Evolutionary conservation across 2,329 filamentous ascomycete genomes (phyloP).

Genomic region (Leptographium radiaticola): DNA sequence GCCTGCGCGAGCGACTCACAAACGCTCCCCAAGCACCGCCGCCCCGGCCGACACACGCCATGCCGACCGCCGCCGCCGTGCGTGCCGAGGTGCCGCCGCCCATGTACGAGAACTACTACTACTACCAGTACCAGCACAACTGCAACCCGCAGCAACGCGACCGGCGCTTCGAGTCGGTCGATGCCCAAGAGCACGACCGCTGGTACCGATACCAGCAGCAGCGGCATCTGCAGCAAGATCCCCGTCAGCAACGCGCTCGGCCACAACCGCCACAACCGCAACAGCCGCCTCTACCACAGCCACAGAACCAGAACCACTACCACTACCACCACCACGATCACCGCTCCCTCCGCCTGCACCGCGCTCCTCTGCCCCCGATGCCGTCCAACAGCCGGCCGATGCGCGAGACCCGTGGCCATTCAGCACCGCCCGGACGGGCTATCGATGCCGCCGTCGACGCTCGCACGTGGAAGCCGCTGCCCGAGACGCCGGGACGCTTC

Average conservation of each 20-base stretch:
- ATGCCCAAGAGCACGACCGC: conserved; percentile 9
- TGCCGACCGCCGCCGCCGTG: conserved; percentile 10
- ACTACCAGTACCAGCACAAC: conserved; percentile 12
- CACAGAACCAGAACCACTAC: neutral
- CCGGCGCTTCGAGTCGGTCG: conserved; percentile 10
- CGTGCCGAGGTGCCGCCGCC: neutral
- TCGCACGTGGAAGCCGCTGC: conserved; percentile 28
- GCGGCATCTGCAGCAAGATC: conserved; percentile 1
- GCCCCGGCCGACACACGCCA: conserved; percentile 3
- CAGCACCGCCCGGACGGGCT: conserved; percentile 27
- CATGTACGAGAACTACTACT: neutral
- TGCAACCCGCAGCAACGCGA: conserved; percentile 1
- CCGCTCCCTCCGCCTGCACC: neutral
- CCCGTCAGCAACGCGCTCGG: no score
- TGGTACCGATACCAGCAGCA: neutral
- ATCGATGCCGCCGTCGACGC: neutral
- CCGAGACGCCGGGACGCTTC: conserved; percentile 23
- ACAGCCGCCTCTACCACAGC: neutral
- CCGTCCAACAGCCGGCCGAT: conserved; percentile 14
- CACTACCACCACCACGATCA: neutral
- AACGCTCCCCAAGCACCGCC: conserved; percentile 15
- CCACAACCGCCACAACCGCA: neutral
- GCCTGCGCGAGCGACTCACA: conserved; percentile 26
- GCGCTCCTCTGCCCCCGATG: neutral
- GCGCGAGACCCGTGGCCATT: conserved; percentile 26